Conservation (phyloP, 495 filamentous ascomycete genomes). For the Trichocladium antarcticum region DNA sequence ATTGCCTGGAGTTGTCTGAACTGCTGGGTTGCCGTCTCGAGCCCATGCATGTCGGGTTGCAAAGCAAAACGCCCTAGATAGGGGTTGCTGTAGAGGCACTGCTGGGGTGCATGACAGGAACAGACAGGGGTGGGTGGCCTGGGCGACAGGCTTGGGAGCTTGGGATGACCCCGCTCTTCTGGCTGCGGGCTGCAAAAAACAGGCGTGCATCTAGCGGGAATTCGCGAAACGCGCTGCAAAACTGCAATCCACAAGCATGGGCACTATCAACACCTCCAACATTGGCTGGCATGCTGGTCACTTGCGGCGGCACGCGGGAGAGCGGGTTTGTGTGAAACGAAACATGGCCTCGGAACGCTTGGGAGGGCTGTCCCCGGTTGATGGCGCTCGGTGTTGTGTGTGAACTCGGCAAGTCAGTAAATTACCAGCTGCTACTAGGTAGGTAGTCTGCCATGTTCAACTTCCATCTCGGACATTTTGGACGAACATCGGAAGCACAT, state of each 20-base stretch:
- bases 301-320: not conserved
- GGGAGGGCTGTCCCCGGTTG: no score
- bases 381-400: no score
- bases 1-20: conserved; percentile 9
- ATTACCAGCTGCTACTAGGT: no score
- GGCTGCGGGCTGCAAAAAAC: not conserved
- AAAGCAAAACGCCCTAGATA: conserved; percentile 23
- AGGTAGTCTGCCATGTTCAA: no score
- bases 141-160: not conserved
- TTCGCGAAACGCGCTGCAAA: conserved; percentile 8
- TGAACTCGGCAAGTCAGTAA: no score
- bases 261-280: conserved; percentile 6
- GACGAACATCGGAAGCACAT: no score
- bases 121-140: conserved; percentile 1
- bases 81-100: conserved; percentile 22
- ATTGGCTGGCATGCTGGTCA: conserved; percentile 12
- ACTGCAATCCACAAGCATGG: no score
- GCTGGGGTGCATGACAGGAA: conserved; percentile 15
- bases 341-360: not conserved
- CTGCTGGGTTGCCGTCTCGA: conserved; percentile 15
- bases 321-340: conserved; percentile 9
- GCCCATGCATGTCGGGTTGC: conserved; percentile 24
- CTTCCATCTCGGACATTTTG: no score
- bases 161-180: not conserved
- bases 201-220: conserved; percentile 12